Percentiles rank a stretch among this genome's conserved stretches.
Conservation (phyloP, 139 green algal species). For the Chlorella vulgaris region DNA sequence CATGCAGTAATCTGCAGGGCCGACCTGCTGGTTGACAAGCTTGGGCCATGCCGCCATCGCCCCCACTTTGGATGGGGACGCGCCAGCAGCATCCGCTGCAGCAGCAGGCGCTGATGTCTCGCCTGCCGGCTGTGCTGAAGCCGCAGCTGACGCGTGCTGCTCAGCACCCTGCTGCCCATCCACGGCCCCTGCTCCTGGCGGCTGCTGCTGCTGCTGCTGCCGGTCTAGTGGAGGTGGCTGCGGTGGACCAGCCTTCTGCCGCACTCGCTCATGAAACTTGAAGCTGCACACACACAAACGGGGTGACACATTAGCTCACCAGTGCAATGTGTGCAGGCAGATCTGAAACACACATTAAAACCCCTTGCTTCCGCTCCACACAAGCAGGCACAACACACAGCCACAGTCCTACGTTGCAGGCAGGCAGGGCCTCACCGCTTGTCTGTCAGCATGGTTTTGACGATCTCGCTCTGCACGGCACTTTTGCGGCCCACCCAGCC, state of each 20-base stretch:
- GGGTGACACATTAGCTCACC: not conserved
- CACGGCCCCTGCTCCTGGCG: not conserved
- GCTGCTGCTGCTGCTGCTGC: not conserved
- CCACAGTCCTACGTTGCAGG: not conserved
- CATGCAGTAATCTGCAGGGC: not conserved
- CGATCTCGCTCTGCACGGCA: not conserved
- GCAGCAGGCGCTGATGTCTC: not conserved
- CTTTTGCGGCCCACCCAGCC: conserved; percentile 18
- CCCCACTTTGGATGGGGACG: not conserved
- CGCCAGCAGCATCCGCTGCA: not conserved
- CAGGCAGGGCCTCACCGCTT: not conserved
- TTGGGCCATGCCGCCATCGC: not conserved
- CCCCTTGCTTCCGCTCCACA: not conserved
- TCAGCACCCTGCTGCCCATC: not conserved
- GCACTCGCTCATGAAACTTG: not conserved
- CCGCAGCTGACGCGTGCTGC: not conserved
- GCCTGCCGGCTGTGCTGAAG: not conserved
- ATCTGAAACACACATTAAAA: no score
- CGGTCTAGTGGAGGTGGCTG: not conserved
- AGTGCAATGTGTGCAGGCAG: not conserved
- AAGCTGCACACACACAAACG: not conserved
- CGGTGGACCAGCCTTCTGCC: not conserved
- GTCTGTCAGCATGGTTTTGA: not conserved
- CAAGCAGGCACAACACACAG: not conserved
- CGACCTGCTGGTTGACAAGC: not conserved